Base-by-base conservation (phyloP, 768 basidiomycete species). In the Tephrocybe sp. region DNA sequence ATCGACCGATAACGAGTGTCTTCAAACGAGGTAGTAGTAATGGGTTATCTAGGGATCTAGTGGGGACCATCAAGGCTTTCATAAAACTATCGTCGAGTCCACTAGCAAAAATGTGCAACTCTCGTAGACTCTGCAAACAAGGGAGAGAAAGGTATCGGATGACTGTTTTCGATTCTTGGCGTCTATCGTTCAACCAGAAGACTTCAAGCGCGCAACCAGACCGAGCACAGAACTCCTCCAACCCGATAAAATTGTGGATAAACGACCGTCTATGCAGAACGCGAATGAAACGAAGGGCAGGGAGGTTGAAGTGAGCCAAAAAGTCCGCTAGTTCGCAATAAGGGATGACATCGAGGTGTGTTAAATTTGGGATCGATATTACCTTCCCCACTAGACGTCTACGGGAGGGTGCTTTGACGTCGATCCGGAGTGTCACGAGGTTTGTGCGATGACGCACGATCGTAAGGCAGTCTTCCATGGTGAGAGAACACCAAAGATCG, bases 401-500 rank as follows among this genome's bases (percentile, higher is more conserved):
- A 3, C 15, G 1, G 17, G 41, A 50, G 18, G 20, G 9, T 20
- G 30, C 30, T 37, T 50, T 50, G 21, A 42, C 20, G 24, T 50
- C 49, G 15, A 50, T 21, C 17, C 33, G 32, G 41, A 50, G 42
- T 18, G 6, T 28, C 3, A 36, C 24, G 17, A 50, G 40, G 1
- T 24, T 17, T 14, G 14, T 5, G 20, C 49, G 43, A 11, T 15
- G 18, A 17, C 15, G 24, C 21, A 50, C 18, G 17, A 50, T 37
- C 4, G 30, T 17, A 44, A 50, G 10, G 24, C 49, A 50, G 20
- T 50, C 41, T 11, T 36, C 39, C 23, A 50, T 21, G 21, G 20
- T 24, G 15, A 50, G n/a, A 44, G 40, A 32, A 37, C 49, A 50
- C 49, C 30, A 50, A 4, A 50, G 21, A 12, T 50, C 49, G 9